phyloP scores from a whole-genome alignment of 2,329 filamentous ascomycete species.

The Fusarium nematophilum region DNA sequence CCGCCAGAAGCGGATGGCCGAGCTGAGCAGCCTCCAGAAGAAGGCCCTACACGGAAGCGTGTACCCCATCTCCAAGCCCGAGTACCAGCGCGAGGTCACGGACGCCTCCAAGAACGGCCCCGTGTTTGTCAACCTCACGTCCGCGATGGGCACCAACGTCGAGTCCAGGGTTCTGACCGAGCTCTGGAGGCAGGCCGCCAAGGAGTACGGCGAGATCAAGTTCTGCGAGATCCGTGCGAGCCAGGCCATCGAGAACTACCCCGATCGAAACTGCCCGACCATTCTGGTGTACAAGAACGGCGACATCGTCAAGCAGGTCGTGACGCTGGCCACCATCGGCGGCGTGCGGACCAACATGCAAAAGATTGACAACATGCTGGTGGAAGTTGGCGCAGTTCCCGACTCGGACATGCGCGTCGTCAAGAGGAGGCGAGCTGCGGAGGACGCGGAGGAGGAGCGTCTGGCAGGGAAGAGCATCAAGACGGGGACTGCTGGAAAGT shows the following conservation, averaged over 20 bases:
- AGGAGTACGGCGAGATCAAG: constrained; percentile 92
- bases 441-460: constrained; percentile 70
- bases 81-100: constrained; percentile 91
- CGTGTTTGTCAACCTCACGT: constrained; percentile 84
- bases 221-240: constrained; percentile 95
- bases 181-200: constrained; percentile 85
- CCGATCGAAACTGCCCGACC: constrained; percentile 93
- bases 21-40: constrained; percentile 79
- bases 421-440: constrained; percentile 68
- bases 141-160: constrained; percentile 79
- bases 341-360: constrained; percentile 77
- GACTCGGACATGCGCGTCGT: constrained; percentile 82
- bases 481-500: constrained; percentile 60
- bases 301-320: constrained; percentile 89
- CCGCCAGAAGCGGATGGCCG: constrained; percentile 85
- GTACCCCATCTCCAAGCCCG: constrained; percentile 93
- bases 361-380: constrained; percentile 83
- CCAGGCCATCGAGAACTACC: constrained; percentile 96
- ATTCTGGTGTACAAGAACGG: constrained; percentile 93
- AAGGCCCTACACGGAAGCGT: constrained; percentile 89
- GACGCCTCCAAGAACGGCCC: constrained; percentile 80
- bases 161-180: constrained; percentile 87
- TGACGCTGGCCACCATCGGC: constrained; percentile 85
- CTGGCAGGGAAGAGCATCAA: constrained; percentile 62
- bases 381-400: constrained; percentile 84